phyloP scores from a whole-genome alignment of 2,329 filamentous ascomycete species.

The Ophiostoma angusticollis region DNA sequence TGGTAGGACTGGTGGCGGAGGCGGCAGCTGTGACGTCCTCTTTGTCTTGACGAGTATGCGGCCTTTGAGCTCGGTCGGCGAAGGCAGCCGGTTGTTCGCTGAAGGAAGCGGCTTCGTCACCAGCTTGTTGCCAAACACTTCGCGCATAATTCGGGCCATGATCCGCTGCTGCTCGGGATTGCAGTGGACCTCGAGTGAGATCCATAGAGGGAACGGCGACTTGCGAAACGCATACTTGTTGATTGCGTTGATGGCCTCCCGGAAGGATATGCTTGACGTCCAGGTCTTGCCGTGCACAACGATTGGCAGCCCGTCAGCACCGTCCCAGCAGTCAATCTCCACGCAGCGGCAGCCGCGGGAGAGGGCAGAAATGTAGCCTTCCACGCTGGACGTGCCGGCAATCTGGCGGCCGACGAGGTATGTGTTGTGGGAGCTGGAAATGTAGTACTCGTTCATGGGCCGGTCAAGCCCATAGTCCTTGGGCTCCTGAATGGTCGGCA shows the following conservation, averaged over 20 bases:
- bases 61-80: slow-evolving; percentile 72
- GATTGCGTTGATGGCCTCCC: slow-evolving; percentile 84
- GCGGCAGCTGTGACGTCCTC: slow-evolving; percentile 44
- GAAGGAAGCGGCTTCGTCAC: slow-evolving; percentile 62
- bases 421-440: slow-evolving; percentile 97
- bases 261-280: slow-evolving; percentile 79
- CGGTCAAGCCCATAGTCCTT: slow-evolving; percentile 56
- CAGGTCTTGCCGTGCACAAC: slow-evolving; percentile 86
- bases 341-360: slow-evolving; percentile 86
- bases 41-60: slow-evolving; percentile 93
- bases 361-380: slow-evolving; percentile 84
- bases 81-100: slow-evolving; percentile 57
- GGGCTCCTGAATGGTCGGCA: slow-evolving; percentile 49
- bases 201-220: slow-evolving; percentile 79
- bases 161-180: slow-evolving; percentile 64
- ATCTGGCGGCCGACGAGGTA: slow-evolving; percentile 89
- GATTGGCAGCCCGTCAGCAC: slow-evolving; percentile 70
- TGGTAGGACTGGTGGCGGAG: neutral
- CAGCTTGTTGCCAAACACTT: slow-evolving; percentile 68
- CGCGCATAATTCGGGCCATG: slow-evolving; percentile 84
- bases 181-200: slow-evolving; percentile 95
- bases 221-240: slow-evolving; percentile 87
- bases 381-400: slow-evolving; percentile 78
- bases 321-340: slow-evolving; percentile 98
- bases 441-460: slow-evolving; percentile 92